Evolutionary conservation across 2,329 filamentous ascomycete genomes (phyloP).

Genomic region (Berkeleyomyces rouxiae): DNA sequence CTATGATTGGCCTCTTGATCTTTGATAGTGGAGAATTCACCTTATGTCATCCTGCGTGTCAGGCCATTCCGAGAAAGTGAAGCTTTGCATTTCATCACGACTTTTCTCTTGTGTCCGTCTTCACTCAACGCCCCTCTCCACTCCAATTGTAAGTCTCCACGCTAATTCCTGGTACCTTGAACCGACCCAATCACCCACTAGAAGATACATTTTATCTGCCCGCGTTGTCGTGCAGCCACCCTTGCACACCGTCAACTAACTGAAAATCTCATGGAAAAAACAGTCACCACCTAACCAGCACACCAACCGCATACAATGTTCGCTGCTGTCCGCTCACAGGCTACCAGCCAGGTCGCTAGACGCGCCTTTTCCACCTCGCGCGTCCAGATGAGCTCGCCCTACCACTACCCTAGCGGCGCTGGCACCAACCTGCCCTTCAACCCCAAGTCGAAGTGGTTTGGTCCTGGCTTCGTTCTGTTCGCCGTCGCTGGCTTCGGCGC

Average conservation of each 20-base stretch:
- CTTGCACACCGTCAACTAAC: not conserved
- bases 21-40: conserved; percentile 1
- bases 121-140: not conserved
- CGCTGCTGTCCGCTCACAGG: conserved; percentile 46
- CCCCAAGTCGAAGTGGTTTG: conserved; percentile 76
- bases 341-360: conserved; percentile 50
- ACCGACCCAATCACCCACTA: too few species aligned
- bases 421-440: conserved; percentile 96
- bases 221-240: not conserved
- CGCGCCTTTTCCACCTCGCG: conserved; percentile 90
- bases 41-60: conserved; percentile 2
- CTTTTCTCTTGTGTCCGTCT: not conserved
- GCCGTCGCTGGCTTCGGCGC: conserved; percentile 37
- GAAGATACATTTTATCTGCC: not conserved
- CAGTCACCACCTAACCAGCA: conserved; percentile 22
- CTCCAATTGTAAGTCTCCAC: conserved; percentile 1
- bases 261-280: not conserved
- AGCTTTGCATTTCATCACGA: conserved; percentile 1
- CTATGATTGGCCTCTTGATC: conserved; percentile 2
- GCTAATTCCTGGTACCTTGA: too few species aligned
- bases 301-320: conserved; percentile 50
- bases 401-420: conserved; percentile 96
- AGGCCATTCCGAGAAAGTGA: conserved; percentile 2
- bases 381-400: conserved; percentile 69
- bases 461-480: conserved; percentile 66